Evolutionary conservation across 768 basidiomycete species (phyloP), one percentile per base, ranked within the genome.

Genomic region (Panaeolus cyanescens): DNA sequence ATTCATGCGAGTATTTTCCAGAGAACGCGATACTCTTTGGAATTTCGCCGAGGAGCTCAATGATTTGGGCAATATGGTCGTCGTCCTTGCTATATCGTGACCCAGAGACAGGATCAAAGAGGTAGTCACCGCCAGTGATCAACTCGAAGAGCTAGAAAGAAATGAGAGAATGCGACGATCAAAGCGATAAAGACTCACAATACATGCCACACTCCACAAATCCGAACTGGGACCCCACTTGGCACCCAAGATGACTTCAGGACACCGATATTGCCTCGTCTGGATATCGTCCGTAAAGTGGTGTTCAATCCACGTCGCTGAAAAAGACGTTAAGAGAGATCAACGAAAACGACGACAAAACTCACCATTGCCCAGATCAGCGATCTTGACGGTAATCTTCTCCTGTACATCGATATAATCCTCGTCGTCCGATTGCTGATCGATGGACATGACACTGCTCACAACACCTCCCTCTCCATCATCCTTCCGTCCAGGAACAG

Each of bases 251-350:
- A 99, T 96, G 61, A 99, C 96, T 74, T 99, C 96, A 1, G 97
- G 96, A 80, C 93, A 95, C 28, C 97, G 87, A 73, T 99, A 99
- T 70, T 99, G 97, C 69, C 96, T 79, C 28, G 97, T 99, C 78
- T 99, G 92, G 67, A 98, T 99, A 69, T 98, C 97, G 75, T 99
- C 96, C 40, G 97, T 99, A 65, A 99, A 99, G 71, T 99, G 97
- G 66, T 98, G 93, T 69, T 96, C 92, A 31, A 86, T 86, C 92
- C 92, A 93, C 1, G 92, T 93, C 9, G 92, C 92, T 89, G 39
- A 25, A 25, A 40, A 58, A 28, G 57, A 32, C 10, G 25, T 54
- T 40, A 55, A 39, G 40, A 7, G 20, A 64, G n/a, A 32, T 42
- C 31, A 28, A 30, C 30, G 37, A 36, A 57, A 36, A 32, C 54